A percentile compares a stretch with the other conserved stretches of the same genome.
Evolutionary conservation across 2,329 filamentous ascomycete species (phyloP).

Genomic region (Colletotrichum echinochloae): DNA sequence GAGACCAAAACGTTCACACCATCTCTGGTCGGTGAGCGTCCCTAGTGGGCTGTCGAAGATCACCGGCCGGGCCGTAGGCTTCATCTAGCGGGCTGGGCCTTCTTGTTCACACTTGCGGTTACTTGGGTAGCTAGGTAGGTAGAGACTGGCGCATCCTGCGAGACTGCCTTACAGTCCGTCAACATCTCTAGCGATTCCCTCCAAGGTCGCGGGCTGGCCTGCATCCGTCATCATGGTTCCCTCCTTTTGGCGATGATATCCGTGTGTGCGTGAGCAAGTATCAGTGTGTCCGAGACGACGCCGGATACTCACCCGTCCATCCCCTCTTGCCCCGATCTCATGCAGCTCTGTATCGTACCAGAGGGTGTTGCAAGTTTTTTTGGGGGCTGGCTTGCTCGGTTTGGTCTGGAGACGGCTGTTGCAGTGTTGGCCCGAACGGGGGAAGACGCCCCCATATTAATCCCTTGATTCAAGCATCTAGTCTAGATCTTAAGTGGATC

Average conservation of each 20-base stretch:
- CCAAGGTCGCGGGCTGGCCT: neutral
- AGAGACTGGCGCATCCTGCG: conserved; percentile 10
- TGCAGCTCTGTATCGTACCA: conserved; percentile 15
- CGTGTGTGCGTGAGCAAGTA: neutral
- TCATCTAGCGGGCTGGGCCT: conserved; percentile 10
- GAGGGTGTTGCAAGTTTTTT: neutral
- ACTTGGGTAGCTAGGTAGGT: neutral
- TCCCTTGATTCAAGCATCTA: conserved; percentile 39
- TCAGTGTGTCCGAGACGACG: neutral
- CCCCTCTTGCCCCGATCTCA: conserved; percentile 24
- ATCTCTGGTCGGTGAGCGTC: conserved; percentile 36
- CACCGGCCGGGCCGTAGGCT: conserved; percentile 15
- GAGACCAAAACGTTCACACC: conserved; percentile 38
- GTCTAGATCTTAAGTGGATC: conserved; percentile 40
- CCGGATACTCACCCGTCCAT: neutral
- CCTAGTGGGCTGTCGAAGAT: conserved; percentile 28
- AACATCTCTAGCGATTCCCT: conserved; percentile 14
- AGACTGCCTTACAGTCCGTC: conserved; percentile 5
- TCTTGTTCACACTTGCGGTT: neutral
- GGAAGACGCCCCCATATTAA: conserved; percentile 31
- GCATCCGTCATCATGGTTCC: neutral
- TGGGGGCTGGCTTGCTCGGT: neutral
- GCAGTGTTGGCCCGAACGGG: conserved; percentile 24
- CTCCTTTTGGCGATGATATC: neutral
- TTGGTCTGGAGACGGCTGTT: conserved; percentile 14